Evolutionary conservation across 192 early-diverging fungal genomes (phyloP).

Genomic region (Mortierella claussenii): DNA sequence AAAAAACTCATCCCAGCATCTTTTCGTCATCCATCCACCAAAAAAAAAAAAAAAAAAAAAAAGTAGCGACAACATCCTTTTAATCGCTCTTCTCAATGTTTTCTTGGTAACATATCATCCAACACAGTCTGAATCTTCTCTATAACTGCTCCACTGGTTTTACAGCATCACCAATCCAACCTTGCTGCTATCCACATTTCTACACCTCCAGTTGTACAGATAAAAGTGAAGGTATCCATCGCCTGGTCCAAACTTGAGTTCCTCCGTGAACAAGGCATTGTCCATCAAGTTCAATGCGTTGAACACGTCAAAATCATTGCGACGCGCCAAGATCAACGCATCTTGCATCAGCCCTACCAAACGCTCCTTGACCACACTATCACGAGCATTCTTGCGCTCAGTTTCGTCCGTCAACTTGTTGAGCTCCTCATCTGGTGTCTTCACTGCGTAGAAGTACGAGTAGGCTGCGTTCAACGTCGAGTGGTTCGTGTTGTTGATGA

Average conservation of each 20-base stretch:
- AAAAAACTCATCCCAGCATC: too few species aligned
- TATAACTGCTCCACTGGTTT: too few species aligned
- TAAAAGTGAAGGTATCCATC: constrained; percentile 97
- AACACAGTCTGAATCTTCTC: too few species aligned
- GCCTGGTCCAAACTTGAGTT: constrained; percentile 91
- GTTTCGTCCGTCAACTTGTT: constrained; percentile 41
- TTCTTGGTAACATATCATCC: too few species aligned
- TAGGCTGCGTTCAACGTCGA: constrained; percentile 90
- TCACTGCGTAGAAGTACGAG: constrained; percentile 90
- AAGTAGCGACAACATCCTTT: too few species aligned
- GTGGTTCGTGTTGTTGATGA: constrained; percentile 81
- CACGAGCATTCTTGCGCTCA: constrained; percentile 52
- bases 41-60: too few species aligned
- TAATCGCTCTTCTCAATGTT: too few species aligned
- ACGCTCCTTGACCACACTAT: constrained; percentile 62
- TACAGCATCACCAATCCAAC: constrained; percentile 94
- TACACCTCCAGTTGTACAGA: constrained; percentile 94
- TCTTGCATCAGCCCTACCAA: constrained; percentile 77
- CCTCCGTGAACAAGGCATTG: constrained; percentile 81
- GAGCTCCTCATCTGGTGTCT: constrained; percentile 40
- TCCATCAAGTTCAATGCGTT: constrained; percentile 96
- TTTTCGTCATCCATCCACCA: too few species aligned
- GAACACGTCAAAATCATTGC: constrained; percentile 91
- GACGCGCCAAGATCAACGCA: constrained; percentile 77
- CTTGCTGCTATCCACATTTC: constrained; percentile 70